These are phyloP conservation scores for Fusarium subglutinans DNA, from an alignment of 2,329 filamentous ascomycete species.

Conservation along the genomic window DNA sequence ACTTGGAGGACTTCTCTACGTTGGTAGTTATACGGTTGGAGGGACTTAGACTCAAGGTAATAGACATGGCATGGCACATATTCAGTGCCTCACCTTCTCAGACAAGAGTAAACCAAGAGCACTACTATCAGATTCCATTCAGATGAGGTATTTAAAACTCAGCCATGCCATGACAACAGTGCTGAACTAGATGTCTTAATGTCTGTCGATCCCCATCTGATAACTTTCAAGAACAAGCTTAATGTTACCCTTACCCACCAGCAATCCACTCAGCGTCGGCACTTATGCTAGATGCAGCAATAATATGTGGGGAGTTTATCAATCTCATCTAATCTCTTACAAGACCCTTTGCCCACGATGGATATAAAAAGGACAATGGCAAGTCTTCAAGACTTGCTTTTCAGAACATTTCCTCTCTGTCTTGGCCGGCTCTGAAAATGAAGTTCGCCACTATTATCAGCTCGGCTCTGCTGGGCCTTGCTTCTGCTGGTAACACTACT, in stretches of 20 bases:
- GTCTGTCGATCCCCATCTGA: slow-evolving; percentile 16
- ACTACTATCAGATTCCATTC: neutral
- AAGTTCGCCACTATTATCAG: slow-evolving; percentile 11
- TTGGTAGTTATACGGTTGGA: neutral
- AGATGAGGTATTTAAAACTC: slow-evolving; percentile 2
- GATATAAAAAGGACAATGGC: neutral
- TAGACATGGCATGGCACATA: neutral
- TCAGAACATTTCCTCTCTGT: neutral
- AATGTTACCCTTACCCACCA: slow-evolving; percentile 26
- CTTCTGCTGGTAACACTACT: slow-evolving; percentile 9
- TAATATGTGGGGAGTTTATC: slow-evolving; percentile 26
- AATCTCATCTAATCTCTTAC: slow-evolving; percentile 39
- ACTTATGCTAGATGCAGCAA: slow-evolving; percentile 12
- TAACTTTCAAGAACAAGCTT: slow-evolving; percentile 16
- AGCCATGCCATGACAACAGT: neutral
- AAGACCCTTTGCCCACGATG: neutral
- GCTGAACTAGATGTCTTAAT: neutral
- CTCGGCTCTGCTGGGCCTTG: slow-evolving; percentile 23
- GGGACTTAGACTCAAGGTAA: neutral
- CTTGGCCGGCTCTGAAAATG: slow-evolving; percentile 6
- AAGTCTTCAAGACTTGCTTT: neutral
- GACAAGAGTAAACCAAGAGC: neutral
- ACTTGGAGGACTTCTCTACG: neutral
- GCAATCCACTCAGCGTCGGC: slow-evolving; percentile 18
- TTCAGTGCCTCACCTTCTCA: neutral